These are phyloP conservation scores for Heterobasidion occidentale DNA, from an alignment of 1,284 basidiomycete genomes.

Conservation along the genomic window DNA sequence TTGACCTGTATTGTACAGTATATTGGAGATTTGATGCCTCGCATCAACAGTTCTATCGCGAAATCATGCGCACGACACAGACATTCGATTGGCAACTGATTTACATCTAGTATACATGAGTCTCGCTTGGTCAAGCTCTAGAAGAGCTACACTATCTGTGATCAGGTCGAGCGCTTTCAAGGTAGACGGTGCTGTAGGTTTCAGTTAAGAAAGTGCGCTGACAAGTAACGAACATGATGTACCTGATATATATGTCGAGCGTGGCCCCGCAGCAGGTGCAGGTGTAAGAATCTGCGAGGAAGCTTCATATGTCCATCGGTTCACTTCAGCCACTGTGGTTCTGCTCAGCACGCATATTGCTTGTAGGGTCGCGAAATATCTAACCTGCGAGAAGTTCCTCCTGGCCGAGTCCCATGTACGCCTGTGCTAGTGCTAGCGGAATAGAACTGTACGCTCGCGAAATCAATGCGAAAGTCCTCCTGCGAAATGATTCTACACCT, in stretches of 20 bases:
- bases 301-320: slow-evolving; percentile 45
- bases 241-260: slow-evolving; percentile 4
- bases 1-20: not conserved
- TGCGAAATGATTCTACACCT: slow-evolving; percentile 38
- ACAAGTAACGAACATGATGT: not conserved
- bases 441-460: slow-evolving; percentile 57
- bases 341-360: not conserved
- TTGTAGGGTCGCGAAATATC: slow-evolving; percentile 6
- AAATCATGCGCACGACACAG: too few relatives aligned
- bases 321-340: slow-evolving; percentile 29
- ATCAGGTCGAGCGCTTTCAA: slow-evolving; percentile 45
- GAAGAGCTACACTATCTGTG: slow-evolving; percentile 40
- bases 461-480: slow-evolving; percentile 44
- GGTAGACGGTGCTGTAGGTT: slow-evolving; percentile 33
- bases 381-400: slow-evolving; percentile 43
- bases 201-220: not conserved
- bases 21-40: not conserved
- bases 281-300: slow-evolving; percentile 38
- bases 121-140: slow-evolving; percentile 10
- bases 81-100: too few relatives aligned
- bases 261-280: slow-evolving; percentile 11
- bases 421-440: slow-evolving; percentile 39
- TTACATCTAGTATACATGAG: too few relatives aligned
- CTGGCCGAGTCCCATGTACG: slow-evolving; percentile 43
- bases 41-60: not conserved